These are phyloP conservation scores for Dionaea muscipula DNA, from an alignment of 179 eudicot species.

Conservation along the genomic window DNA sequence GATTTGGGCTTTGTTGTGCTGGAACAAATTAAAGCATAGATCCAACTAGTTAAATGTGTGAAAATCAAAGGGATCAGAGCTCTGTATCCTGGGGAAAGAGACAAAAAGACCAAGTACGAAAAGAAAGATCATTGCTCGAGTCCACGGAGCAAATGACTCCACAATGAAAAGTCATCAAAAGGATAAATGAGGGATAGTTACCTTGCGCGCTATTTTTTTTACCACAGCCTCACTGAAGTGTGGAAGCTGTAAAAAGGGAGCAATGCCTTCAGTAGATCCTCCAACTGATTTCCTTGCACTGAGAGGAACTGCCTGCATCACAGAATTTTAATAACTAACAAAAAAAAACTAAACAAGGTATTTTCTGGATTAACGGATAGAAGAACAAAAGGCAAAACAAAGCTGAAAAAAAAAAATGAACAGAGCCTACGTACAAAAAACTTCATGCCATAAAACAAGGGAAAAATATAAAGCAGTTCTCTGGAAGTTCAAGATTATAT, in stretches of 20 bases:
- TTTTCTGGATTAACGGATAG: not conserved
- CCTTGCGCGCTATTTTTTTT: slow-evolving; percentile 55
- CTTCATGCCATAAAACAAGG: not conserved
- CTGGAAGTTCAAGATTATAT: too few species aligned
- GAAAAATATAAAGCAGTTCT: too few species aligned
- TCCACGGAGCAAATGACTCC: not conserved
- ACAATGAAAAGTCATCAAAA: not conserved
- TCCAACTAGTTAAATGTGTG: too few species aligned
- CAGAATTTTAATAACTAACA: not conserved
- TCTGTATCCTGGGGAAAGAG: too few species aligned
- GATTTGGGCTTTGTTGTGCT: too few species aligned
- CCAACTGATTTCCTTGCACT: slow-evolving; percentile 49
- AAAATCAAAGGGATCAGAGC: too few species aligned
- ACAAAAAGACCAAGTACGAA: too few species aligned
- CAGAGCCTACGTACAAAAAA: not conserved
- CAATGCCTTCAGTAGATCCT: slow-evolving; percentile 45
- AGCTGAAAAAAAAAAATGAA: not conserved
- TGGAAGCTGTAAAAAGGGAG: slow-evolving; percentile 66
- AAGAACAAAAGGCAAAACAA: not conserved
- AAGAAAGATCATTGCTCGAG: not conserved
- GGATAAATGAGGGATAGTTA: slow-evolving; percentile 7
- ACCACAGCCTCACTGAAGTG: slow-evolving; percentile 44
- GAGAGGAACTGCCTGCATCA: slow-evolving; percentile 57
- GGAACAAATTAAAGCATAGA: too few species aligned
- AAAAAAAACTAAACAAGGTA: not conserved